phyloP scores from a whole-genome alignment of 2,329 filamentous ascomycete species.

The Epichloe scottii region DNA sequence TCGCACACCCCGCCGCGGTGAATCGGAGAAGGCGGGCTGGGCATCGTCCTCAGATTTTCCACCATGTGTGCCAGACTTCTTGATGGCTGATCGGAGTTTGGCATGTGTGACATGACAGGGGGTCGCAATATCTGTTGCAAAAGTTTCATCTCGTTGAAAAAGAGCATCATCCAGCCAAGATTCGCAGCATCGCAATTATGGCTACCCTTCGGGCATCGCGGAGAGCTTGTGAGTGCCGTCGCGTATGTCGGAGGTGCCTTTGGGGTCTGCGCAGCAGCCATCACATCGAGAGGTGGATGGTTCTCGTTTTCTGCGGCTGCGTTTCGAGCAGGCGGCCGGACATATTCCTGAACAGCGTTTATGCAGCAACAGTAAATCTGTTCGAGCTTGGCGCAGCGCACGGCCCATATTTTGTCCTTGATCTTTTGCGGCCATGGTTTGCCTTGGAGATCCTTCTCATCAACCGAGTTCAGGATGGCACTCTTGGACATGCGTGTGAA shows the following conservation, averaged over 20 bases:
- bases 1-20: slow-evolving; percentile 35
- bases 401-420: slow-evolving; percentile 34
- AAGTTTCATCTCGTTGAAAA: slow-evolving; percentile 34
- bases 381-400: slow-evolving; percentile 35
- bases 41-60: slow-evolving; percentile 28
- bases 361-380: slow-evolving; percentile 36
- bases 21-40: slow-evolving; percentile 29
- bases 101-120: slow-evolving; percentile 13
- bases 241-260: slow-evolving; percentile 8
- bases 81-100: slow-evolving; percentile 14
- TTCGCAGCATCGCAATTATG: slow-evolving; percentile 40
- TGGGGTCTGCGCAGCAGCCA: slow-evolving; percentile 10
- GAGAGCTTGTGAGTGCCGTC: slow-evolving; percentile 21
- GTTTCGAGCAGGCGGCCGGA: slow-evolving; percentile 18
- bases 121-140: slow-evolving; percentile 27
- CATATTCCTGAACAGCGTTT: slow-evolving; percentile 32
- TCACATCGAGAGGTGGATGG: slow-evolving; percentile 11
- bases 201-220: slow-evolving; percentile 37
- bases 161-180: slow-evolving; percentile 41
- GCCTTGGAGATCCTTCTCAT: slow-evolving; percentile 28
- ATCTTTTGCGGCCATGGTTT: slow-evolving; percentile 35
- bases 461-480: slow-evolving; percentile 31
- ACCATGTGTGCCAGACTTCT: slow-evolving; percentile 34
- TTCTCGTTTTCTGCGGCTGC: slow-evolving; percentile 9
- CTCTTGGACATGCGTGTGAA: slow-evolving; percentile 38